These are phyloP conservation scores for Alternaria burnsii DNA, from an alignment of 2,329 filamentous ascomycete genomes.

Conservation along the genomic window DNA sequence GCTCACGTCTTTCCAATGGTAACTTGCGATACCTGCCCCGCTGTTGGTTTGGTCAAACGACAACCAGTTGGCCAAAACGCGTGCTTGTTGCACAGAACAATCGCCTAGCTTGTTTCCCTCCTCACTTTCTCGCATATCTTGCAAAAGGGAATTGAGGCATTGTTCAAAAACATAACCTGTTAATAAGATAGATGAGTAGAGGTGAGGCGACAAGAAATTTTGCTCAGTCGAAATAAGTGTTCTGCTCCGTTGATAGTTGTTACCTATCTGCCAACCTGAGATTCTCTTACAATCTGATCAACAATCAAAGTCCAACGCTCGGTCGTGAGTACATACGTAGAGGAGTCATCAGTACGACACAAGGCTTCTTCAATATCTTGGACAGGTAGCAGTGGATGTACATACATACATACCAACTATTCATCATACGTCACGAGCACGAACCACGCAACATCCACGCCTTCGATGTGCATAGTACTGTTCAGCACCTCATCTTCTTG, in stretches of 20 bases:
- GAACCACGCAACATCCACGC: no score
- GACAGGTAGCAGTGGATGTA: no score
- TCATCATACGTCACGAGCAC: no score
- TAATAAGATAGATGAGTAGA: not conserved
- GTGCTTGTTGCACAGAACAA: constrained; percentile 21
- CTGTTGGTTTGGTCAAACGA: constrained; percentile 15
- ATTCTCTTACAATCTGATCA: no score
- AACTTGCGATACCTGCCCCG: constrained; percentile 12
- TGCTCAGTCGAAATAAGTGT: no score
- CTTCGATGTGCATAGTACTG: constrained; percentile 35
- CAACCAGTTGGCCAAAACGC: constrained; percentile 8
- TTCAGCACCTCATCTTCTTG: constrained; percentile 31
- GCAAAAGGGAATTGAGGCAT: not conserved
- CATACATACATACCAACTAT: not conserved
- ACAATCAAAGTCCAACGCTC: no score
- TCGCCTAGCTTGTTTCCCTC: constrained; percentile 15
- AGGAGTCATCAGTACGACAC: not conserved
- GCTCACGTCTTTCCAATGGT: not conserved
- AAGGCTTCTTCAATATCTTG: not conserved
- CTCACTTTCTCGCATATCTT: constrained; percentile 7
- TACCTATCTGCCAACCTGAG: no score
- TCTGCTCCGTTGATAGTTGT: no score
- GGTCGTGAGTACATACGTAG: no score
- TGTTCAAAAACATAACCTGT: constrained; percentile 1
- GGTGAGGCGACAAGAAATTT: no score